phyloP scores from a whole-genome alignment of 768 basidiomycete genomes.

The Podaxis sp. region DNA sequence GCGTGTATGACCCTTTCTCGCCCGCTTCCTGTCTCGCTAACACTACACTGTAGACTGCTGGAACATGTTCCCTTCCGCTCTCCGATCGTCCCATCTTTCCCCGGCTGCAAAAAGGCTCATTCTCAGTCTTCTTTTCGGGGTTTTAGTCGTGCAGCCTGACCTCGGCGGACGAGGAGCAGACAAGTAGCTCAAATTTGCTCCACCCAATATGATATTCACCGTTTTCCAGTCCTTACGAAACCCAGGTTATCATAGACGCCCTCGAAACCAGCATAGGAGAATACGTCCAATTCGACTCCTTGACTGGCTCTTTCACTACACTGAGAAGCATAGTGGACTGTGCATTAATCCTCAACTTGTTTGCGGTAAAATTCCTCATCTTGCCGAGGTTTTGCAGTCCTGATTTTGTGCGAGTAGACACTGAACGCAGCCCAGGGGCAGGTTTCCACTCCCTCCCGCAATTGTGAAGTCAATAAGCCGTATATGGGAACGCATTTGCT shows the following conservation, averaged over 20 bases:
- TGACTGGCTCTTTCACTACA: not conserved
- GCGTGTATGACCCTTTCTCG: constrained; percentile 13
- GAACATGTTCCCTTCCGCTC: constrained; percentile 41
- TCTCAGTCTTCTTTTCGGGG: constrained; percentile 53
- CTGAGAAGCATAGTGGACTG: not conserved
- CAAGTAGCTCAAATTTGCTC: not conserved
- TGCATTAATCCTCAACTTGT: constrained; percentile 9
- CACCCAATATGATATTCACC: not conserved
- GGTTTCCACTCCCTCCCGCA: not conserved
- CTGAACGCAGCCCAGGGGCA: not conserved
- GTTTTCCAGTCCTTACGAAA: not conserved
- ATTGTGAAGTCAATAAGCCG: not conserved
- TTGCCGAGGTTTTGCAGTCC: not conserved
- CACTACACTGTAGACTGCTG: constrained; percentile 46
- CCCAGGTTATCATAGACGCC: not conserved
- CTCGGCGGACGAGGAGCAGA: constrained; percentile 22
- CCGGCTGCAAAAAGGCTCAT: constrained; percentile 62
- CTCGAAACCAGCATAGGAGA: constrained; percentile 11
- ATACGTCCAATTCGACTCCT: not conserved
- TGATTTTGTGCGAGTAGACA: not conserved
- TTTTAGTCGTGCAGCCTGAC: constrained; percentile 51
- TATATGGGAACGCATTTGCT: constrained; percentile 8
- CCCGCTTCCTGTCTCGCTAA: not conserved
- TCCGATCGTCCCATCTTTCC: constrained; percentile 52
- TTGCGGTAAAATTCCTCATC: not conserved